Base-by-base conservation (phyloP, 305 asterid species). In the Fraxinus platypoda region DNA sequence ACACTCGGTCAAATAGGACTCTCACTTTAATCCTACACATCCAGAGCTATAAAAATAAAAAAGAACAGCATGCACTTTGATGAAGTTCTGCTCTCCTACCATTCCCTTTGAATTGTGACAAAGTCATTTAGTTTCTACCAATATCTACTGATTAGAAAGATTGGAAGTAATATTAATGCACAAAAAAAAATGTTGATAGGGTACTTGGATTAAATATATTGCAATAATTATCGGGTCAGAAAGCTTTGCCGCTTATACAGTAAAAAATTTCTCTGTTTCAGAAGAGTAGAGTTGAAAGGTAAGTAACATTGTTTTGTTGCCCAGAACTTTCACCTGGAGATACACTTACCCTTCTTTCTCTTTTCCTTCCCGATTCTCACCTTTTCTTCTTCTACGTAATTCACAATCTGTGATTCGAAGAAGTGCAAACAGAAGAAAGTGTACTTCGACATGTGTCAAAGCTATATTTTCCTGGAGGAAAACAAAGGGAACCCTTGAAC, bases 401-500 rank as follows among this genome's bases (percentile, higher is more conserved):
- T 49, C 0, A 49, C 11, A 2, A 49, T 49, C 59, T 38, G n/a
- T 49, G 5, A 49, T 49, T 17, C 5, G 5, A 49, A 3, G 21
- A 49, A 49, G 21, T 49, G 59, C 59, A 13, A 49, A 49, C 49
- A 49, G 59, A 49, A 49, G 59, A 49, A 49, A 49, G 59, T 7
- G 15, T 17, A 49, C 80, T 78, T 78, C 31, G 35, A 19, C 83
- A 75, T 78, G 34, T 28, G 52, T 17, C 34, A 74, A 68, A 19
- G 41, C 11, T 19, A 49, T 75, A n/a, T n/a, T n/a, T n/a, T n/a
- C n/a, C n/a, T n/a, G n/a, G n/a, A n/a, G n/a, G n/a, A n/a, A n/a
- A n/a, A n/a, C n/a, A n/a, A n/a, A n/a, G n/a, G n/a, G n/a, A n/a
- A n/a, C n/a, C n/a, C n/a, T n/a, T n/a, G n/a, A n/a, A n/a, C n/a